Conservation (phyloP, 1,284 basidiomycete genomes). For the Ustilago bromivora region DNA sequence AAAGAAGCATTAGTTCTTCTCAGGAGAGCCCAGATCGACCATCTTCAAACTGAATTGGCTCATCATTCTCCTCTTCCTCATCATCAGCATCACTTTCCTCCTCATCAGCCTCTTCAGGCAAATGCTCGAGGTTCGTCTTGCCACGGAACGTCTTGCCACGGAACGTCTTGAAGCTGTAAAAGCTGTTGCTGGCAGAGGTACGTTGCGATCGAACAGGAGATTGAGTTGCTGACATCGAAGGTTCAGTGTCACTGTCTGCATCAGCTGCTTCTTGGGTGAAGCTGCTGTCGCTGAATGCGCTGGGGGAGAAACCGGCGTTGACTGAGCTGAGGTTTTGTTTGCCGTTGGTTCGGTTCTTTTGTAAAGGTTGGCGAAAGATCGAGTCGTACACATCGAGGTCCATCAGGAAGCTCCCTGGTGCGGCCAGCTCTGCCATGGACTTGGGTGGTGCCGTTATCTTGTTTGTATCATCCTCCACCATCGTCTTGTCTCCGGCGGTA, state of each 20-base stretch:
- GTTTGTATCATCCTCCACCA: conserved; percentile 6
- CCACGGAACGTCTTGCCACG: conserved; percentile 46
- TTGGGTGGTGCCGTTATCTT: neutral
- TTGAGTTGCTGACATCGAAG: conserved; percentile 21
- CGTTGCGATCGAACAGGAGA: conserved; percentile 30
- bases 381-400: conserved; percentile 53
- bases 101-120: conserved; percentile 45
- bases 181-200: conserved; percentile 12
- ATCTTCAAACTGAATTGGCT: conserved; percentile 45
- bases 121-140: conserved; percentile 40
- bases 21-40: conserved; percentile 18
- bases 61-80: conserved; percentile 31
- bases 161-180: conserved; percentile 46
- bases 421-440: conserved; percentile 18
- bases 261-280: conserved; percentile 35
- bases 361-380: conserved; percentile 33
- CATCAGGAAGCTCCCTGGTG: conserved; percentile 48
- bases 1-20: neutral
- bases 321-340: neutral
- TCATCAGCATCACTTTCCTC: conserved; percentile 27
- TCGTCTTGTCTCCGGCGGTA: conserved; percentile 8
- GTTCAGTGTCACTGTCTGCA: conserved; percentile 49
- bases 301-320: conserved; percentile 23
- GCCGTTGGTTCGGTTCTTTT: conserved; percentile 8
- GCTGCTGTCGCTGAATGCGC: conserved; percentile 30